Evolutionary conservation across 345 rosid genomes (phyloP).

Genomic region (Aurinia saxatilis): DNA sequence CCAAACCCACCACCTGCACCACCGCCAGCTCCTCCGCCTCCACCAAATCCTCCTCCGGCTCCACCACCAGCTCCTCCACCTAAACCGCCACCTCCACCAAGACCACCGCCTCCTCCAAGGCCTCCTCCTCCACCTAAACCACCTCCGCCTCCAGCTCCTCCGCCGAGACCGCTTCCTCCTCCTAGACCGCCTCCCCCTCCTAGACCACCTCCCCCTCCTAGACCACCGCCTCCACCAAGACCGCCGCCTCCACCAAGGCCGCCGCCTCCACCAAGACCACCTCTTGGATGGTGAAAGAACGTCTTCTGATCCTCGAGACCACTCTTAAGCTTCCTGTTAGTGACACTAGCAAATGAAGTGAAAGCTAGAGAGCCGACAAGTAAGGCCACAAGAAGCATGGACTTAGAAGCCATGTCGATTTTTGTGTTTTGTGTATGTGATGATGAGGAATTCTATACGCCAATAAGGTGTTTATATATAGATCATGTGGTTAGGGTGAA

Average conservation of each 20-base stretch:
- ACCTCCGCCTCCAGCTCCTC: slow-evolving; percentile 32
- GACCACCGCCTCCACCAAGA: slow-evolving; percentile 36
- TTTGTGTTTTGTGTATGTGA: slow-evolving; percentile 19
- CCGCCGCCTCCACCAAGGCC: slow-evolving; percentile 31
- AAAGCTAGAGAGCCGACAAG: slow-evolving; percentile 27
- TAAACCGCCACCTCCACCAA: slow-evolving; percentile 33
- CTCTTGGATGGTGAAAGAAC: slow-evolving; percentile 10
- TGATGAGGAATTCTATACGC: slow-evolving; percentile 16
- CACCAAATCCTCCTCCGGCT: slow-evolving; percentile 36
- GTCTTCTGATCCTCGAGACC: slow-evolving; percentile 29
- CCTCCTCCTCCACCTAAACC: slow-evolving; percentile 32
- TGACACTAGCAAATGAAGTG: slow-evolving; percentile 26
- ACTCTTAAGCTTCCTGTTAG: slow-evolving; percentile 26
- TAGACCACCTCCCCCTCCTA: slow-evolving; percentile 26
- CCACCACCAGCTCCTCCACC: slow-evolving; percentile 34
- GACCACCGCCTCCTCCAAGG: slow-evolving; percentile 33
- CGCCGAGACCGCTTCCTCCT: slow-evolving; percentile 32
- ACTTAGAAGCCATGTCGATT: slow-evolving; percentile 27
- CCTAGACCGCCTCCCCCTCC: slow-evolving; percentile 31
- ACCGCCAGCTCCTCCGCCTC: slow-evolving; percentile 30
- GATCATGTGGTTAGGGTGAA: slow-evolving; percentile 1
- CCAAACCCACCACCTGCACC: slow-evolving; percentile 43
- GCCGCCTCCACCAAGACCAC: slow-evolving; percentile 15
- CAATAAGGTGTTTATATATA: slow-evolving; percentile 24
- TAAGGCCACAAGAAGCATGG: slow-evolving; percentile 25